A percentile compares a stretch with the other conserved stretches of the same genome.
Conservation (phyloP, 768 basidiomycete species). For the Lentinula edodes region DNA sequence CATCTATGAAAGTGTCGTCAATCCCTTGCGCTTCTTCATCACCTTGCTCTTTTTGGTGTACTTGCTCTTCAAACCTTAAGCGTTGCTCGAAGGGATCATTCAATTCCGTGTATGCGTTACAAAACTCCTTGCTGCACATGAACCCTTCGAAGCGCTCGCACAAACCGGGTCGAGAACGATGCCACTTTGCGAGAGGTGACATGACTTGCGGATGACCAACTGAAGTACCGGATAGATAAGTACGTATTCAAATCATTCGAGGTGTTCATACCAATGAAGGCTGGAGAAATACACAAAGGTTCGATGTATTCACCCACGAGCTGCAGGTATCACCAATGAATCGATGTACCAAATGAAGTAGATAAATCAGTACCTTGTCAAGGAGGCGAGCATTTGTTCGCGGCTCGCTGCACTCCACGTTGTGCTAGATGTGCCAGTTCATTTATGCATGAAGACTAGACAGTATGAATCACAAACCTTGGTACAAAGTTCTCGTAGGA, state of each 20-base stretch:
- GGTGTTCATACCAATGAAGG: constrained; percentile 74
- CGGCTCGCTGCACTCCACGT: constrained; percentile 94
- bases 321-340: constrained; percentile 27
- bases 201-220: constrained; percentile 99
- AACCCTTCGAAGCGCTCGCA: constrained; percentile 99
- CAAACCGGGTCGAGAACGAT: constrained; percentile 92
- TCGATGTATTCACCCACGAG: constrained; percentile 99
- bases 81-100: constrained; percentile 98
- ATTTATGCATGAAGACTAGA: not conserved
- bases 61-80: constrained; percentile 92
- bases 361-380: constrained; percentile 63
- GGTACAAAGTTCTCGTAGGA: constrained; percentile 74
- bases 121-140: constrained; percentile 97
- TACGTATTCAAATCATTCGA: not conserved
- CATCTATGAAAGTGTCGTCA: constrained; percentile 93
- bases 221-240: constrained; percentile 19
- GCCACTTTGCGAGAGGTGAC: constrained; percentile 99
- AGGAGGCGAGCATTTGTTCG: constrained; percentile 91
- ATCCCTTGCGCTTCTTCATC: constrained; percentile 98
- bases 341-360: not conserved
- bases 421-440: constrained; percentile 50
- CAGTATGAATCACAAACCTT: constrained; percentile 50
- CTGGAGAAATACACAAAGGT: constrained; percentile 90
- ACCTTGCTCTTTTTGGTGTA: constrained; percentile 91
- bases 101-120: constrained; percentile 99